phyloP scores from a whole-genome alignment of 371 early-diverging fungal species.

The Entomophthora muscae region DNA sequence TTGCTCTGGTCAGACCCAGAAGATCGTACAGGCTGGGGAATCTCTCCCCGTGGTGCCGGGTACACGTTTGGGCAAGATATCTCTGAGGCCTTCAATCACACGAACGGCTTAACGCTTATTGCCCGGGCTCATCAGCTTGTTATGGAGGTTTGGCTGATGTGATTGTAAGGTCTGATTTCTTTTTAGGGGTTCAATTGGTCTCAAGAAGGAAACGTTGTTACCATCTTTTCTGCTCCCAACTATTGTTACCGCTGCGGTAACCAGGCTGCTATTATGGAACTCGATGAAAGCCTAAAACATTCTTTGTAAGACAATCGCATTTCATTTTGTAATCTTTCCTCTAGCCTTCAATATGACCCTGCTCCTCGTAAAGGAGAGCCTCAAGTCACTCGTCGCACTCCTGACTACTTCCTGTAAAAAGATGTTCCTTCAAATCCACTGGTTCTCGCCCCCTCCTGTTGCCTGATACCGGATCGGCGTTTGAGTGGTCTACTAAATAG shows the following conservation, averaged over 20 bases:
- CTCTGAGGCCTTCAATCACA: conserved; percentile 88
- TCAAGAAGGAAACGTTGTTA: conserved; percentile 96
- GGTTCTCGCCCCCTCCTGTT: neutral
- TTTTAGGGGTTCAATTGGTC: conserved; percentile 24
- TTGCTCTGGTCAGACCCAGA: conserved; percentile 91
- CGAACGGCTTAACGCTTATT: conserved; percentile 91
- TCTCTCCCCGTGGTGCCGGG: conserved; percentile 97
- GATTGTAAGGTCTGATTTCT: too few species aligned
- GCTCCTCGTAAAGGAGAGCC: conserved; percentile 97
- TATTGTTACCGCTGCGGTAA: conserved; percentile 96
- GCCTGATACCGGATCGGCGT: neutral
- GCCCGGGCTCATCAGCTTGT: conserved; percentile 99
- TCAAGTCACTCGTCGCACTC: conserved; percentile 93
- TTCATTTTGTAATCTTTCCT: neutral
- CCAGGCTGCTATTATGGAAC: conserved; percentile 94
- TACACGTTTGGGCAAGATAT: conserved; percentile 96
- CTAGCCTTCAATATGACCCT: conserved; percentile 95
- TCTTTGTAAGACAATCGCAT: conserved; percentile 56
- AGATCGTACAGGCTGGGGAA: conserved; percentile 96
- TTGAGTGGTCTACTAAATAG: neutral
- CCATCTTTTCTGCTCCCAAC: conserved; percentile 99
- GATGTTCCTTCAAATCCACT: neutral
- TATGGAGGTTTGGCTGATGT: conserved; percentile 60
- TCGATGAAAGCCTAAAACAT: conserved; percentile 91
- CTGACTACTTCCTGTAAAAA: conserved; percentile 91